Evolutionary conservation across 2,329 filamentous ascomycete genomes (phyloP).

Genomic region (Penicillium vulpinum): DNA sequence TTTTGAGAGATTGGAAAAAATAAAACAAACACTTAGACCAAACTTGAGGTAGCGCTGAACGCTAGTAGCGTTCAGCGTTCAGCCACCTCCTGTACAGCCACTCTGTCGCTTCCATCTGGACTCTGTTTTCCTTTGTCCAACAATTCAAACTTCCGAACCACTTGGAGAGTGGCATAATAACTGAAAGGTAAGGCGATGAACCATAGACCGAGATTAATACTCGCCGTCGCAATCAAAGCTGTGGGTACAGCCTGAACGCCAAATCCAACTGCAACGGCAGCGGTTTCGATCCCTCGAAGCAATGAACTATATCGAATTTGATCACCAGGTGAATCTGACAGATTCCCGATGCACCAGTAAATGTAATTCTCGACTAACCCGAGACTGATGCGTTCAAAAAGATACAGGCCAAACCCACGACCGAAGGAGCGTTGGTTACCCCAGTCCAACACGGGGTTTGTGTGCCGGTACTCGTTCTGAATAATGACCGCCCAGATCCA

Average conservation of each 20-base stretch:
- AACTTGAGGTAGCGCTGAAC: background rate
- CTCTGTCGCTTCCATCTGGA: background rate
- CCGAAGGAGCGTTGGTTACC: constrained; percentile 41
- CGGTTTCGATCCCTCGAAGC: constrained; percentile 46
- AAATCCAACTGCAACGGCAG: constrained; percentile 45
- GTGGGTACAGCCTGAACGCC: constrained; percentile 50
- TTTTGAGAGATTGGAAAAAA: background rate
- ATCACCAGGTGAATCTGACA: constrained; percentile 47
- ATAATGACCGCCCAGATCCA: constrained; percentile 53
- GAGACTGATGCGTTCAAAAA: constrained; percentile 44
- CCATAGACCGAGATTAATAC: constrained; percentile 48
- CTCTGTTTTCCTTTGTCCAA: background rate
- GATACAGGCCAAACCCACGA: constrained; percentile 46
- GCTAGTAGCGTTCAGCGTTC: background rate
- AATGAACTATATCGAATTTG: constrained; percentile 50
- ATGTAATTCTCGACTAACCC: constrained; percentile 49
- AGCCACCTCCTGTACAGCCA: background rate
- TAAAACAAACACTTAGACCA: background rate
- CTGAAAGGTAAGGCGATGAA: constrained; percentile 47
- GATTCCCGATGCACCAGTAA: constrained; percentile 51
- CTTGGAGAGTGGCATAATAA: constrained; percentile 46
- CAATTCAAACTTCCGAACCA: constrained; percentile 42
- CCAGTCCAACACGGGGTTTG: constrained; percentile 49
- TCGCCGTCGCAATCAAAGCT: constrained; percentile 45
- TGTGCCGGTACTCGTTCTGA: constrained; percentile 50